phyloP scores from a whole-genome alignment of 2,329 filamentous ascomycete genomes.

The Claviceps maximensis region DNA sequence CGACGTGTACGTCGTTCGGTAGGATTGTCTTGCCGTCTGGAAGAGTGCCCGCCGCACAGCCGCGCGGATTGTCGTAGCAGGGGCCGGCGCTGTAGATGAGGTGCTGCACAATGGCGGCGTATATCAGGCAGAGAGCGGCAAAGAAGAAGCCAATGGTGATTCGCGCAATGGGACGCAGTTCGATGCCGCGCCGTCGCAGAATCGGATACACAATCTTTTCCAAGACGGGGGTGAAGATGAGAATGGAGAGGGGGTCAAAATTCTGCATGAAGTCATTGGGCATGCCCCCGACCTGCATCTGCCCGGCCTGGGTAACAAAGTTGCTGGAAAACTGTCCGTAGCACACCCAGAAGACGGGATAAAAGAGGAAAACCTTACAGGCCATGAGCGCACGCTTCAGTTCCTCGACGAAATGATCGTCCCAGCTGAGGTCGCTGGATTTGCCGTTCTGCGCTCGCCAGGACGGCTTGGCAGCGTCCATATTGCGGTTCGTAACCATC shows the following conservation, averaged over 20 bases:
- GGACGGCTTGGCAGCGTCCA: constrained; percentile 52
- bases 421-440: constrained; percentile 38
- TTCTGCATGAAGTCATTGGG: constrained; percentile 60
- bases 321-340: constrained; percentile 57
- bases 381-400: constrained; percentile 53
- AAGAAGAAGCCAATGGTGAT: constrained; percentile 52
- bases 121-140: constrained; percentile 40
- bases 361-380: constrained; percentile 58
- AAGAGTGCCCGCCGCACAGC: constrained; percentile 20
- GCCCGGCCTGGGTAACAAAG: constrained; percentile 47
- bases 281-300: constrained; percentile 48
- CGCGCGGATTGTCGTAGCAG: constrained; percentile 32
- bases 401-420: constrained; percentile 60
- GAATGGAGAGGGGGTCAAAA: constrained; percentile 51
- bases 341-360: constrained; percentile 54
- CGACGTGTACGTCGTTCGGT: constrained; percentile 37
- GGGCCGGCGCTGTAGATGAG: constrained; percentile 42
- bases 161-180: constrained; percentile 51
- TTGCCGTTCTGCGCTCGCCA: constrained; percentile 42
- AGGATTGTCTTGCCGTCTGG: constrained; percentile 17
- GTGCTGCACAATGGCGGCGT: constrained; percentile 45
- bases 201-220: constrained; percentile 49
- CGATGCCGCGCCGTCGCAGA: constrained; percentile 42
- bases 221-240: constrained; percentile 53
- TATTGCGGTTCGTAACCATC: constrained; percentile 28